These are phyloP conservation scores for Cladochytrium tenue DNA, from an alignment of 371 early-diverging fungal genomes.

Conservation along the genomic window DNA sequence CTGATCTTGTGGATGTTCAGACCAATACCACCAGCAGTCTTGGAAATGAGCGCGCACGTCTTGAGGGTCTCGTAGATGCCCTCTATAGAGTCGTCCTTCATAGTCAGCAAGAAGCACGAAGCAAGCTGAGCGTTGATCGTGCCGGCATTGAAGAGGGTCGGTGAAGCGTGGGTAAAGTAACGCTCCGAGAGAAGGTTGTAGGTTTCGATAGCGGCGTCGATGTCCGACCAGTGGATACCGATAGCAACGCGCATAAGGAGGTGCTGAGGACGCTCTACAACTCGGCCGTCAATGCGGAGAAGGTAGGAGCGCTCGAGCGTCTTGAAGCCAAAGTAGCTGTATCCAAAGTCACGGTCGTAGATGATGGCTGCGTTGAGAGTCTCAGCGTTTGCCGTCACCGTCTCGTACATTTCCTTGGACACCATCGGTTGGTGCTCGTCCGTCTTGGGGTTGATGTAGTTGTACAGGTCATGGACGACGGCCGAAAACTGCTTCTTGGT, in stretches of 20 bases:
- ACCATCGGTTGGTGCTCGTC: slow-evolving; percentile 83
- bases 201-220: slow-evolving; percentile 93
- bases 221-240: slow-evolving; percentile 95
- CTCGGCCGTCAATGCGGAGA: slow-evolving; percentile 77
- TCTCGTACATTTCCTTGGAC: slow-evolving; percentile 71
- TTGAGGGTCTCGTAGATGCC: slow-evolving; percentile 98
- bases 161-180: slow-evolving; percentile 98
- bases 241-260: slow-evolving; percentile 98
- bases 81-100: slow-evolving; percentile 96
- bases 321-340: slow-evolving; percentile 99
- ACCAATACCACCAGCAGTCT: slow-evolving; percentile 98
- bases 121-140: slow-evolving; percentile 95
- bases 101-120: slow-evolving; percentile 94
- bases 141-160: slow-evolving; percentile 98
- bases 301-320: slow-evolving; percentile 97
- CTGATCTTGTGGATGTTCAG: slow-evolving; percentile 96
- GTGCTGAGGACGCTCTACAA: slow-evolving; percentile 98
- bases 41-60: slow-evolving; percentile 97
- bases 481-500: slow-evolving; percentile 91
- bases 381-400: slow-evolving; percentile 78
- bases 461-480: slow-evolving; percentile 84
- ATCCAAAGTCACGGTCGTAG: slow-evolving; percentile 94
- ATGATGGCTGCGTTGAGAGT: slow-evolving; percentile 88
- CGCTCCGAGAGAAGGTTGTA: slow-evolving; percentile 94
- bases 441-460: slow-evolving; percentile 88